Base-by-base conservation (phyloP, 345 rosid genomes). In the Citrus unshiu region DNA sequence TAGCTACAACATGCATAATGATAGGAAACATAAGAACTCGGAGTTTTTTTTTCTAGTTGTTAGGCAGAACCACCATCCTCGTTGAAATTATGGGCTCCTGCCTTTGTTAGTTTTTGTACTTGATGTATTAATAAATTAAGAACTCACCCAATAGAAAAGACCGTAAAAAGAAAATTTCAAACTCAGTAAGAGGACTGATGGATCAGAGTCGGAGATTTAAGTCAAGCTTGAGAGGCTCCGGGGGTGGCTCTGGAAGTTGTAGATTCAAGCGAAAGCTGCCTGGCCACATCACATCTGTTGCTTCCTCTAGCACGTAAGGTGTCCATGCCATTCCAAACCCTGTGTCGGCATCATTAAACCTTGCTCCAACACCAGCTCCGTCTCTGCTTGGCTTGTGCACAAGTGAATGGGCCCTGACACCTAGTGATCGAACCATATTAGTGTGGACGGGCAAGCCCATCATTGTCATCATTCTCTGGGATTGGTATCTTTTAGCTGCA, bases 211-310 rank as follows among this genome's bases (percentile, higher is more conserved):
- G 86, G 72, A 91, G 94, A 85, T 84, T 88, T 73, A 91, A 84
- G 80, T 91, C 94, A 37, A 89, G 88, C 80, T 88, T 76, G 29
- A 65, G 81, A 54, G 88, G 70, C 49, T 87, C 85, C 60, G 89
- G 68, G 43, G 83, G 61, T 67, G 84, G 80, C 82, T 85, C 78
- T 21, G 83, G 81, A 72, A 18, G 85, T 73, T 77, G 80, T 63
- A 80, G 82, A 86, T 87, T 88, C 84, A 89, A 65, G 65, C 84
- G 93, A 79, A 92, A 90, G 82, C 97, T 92, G 34, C 97, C 97
- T 18, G 91, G 97, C 97, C 97, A 92, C 81, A 82, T 85, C 79
- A 80, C 66, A 75, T 88, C 92, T 81, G 73, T 79, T 51, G 86
- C 81, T 34, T 84, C 87, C 76, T 87, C 91, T 14, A 74, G 62